A percentile compares a stretch with the other conserved stretches of the same genome.
These are phyloP conservation scores for Meira nashicola DNA, from an alignment of 1,284 basidiomycete species.

Conservation along the genomic window DNA sequence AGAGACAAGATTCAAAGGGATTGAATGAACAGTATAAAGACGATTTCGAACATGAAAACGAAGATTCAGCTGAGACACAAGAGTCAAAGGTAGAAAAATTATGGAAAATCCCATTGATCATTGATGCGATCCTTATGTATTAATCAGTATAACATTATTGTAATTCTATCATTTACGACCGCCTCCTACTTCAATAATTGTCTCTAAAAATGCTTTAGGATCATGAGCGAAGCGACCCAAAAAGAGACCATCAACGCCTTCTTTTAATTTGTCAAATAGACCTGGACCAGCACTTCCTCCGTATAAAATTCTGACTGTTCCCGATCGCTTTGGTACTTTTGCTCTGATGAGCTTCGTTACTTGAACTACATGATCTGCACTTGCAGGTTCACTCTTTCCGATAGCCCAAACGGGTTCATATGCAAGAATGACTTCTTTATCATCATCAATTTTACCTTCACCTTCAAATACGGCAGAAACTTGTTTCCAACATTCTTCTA, in stretches of 20 bases:
- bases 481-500: slow-evolving; percentile 42
- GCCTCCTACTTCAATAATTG: slow-evolving; percentile 31
- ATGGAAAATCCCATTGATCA: neutral
- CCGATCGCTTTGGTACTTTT: slow-evolving; percentile 15
- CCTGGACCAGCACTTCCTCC: slow-evolving; percentile 45
- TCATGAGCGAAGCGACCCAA: slow-evolving; percentile 45
- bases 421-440: slow-evolving; percentile 32
- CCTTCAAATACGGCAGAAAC: slow-evolving; percentile 28
- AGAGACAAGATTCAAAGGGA: neutral
- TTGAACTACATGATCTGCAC: slow-evolving; percentile 39
- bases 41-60: neutral
- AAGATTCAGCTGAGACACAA: neutral
- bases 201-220: slow-evolving; percentile 35
- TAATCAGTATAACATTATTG: neutral
- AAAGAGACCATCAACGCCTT: slow-evolving; percentile 46
- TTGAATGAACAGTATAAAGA: neutral
- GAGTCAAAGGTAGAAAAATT: neutral
- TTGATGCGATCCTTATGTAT: slow-evolving; percentile 7
- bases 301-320: slow-evolving; percentile 35
- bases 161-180: slow-evolving; percentile 5
- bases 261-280: slow-evolving; percentile 33
- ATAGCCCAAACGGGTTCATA: slow-evolving; percentile 51
- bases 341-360: slow-evolving; percentile 37
- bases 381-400: slow-evolving; percentile 36
- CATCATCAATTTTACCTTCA: neutral